A percentile compares a stretch with the other conserved stretches of the same genome.
These are phyloP conservation scores for Eruca vesicaria DNA, from an alignment of 441 rosid genomes.

Conservation along the genomic window DNA sequence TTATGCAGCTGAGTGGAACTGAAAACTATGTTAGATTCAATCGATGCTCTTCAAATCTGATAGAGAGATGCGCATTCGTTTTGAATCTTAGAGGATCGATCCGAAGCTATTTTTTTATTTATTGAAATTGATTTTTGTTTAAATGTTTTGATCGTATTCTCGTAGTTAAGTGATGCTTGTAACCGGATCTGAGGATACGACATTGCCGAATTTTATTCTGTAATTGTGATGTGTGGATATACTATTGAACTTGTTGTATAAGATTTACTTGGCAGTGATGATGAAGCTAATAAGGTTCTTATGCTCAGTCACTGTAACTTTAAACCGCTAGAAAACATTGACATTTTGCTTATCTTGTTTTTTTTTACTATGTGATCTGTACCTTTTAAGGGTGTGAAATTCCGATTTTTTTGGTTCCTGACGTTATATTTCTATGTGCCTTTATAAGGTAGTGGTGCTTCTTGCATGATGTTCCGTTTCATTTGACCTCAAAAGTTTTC, in stretches of 20 bases:
- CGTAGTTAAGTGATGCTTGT: background rate
- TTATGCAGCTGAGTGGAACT: background rate
- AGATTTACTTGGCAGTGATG: background rate
- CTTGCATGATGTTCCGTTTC: background rate
- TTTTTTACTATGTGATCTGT: background rate
- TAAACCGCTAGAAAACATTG: background rate
- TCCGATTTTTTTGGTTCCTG: background rate
- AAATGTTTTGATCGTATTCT: background rate
- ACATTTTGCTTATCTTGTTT: conserved; percentile 3
- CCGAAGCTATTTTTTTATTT: background rate
- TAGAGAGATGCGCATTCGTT: background rate
- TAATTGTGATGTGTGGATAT: background rate
- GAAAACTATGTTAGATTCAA: background rate
- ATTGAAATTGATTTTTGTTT: background rate
- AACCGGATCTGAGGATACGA: background rate
- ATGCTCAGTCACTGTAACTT: background rate
- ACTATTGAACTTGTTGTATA: background rate
- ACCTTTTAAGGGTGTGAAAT: background rate
- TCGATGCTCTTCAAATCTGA: background rate
- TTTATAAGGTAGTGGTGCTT: background rate
- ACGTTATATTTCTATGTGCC: background rate
- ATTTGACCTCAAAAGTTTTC: background rate
- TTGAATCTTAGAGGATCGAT: background rate
- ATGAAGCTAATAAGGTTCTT: background rate
- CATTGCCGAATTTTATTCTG: background rate